phyloP scores from a whole-genome alignment of 192 early-diverging fungal genomes.

The Polychytrium aggregatum region DNA sequence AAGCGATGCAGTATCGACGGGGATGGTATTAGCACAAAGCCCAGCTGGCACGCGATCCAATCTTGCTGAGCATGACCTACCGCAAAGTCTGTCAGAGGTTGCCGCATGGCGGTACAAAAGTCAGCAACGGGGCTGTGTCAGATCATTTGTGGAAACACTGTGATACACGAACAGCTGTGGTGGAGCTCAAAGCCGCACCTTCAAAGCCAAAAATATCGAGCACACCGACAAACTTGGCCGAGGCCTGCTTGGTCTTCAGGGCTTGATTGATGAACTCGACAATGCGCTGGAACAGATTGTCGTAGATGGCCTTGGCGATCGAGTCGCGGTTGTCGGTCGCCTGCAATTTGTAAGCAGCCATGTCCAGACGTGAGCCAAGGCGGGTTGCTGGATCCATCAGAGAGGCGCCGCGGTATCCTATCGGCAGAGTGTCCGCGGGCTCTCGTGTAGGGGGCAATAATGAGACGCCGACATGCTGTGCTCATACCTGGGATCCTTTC shows the following conservation, averaged over 20 bases:
- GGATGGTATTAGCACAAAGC: constrained; percentile 39
- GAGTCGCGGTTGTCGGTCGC: constrained; percentile 44
- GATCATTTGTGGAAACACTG: no score
- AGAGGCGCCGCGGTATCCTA: background rate
- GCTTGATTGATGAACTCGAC: constrained; percentile 80
- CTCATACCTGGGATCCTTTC: constrained; percentile 57
- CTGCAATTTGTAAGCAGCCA: constrained; percentile 18
- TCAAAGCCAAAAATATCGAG: constrained; percentile 99
- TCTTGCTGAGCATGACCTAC: constrained; percentile 24
- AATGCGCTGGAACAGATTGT: constrained; percentile 95
- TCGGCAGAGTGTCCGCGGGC: background rate
- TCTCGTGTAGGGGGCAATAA: background rate
- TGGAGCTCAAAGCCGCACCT: constrained; percentile 20
- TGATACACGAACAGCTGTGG: background rate
- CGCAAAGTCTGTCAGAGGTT: constrained; percentile 8
- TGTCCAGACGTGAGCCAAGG: background rate
- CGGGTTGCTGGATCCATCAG: background rate
- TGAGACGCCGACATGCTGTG: background rate
- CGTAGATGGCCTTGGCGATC: constrained; percentile 60
- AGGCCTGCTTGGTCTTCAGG: constrained; percentile 50
- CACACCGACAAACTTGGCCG: constrained; percentile 63
- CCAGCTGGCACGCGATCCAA: constrained; percentile 35
- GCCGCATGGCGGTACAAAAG: background rate
- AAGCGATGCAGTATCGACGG: constrained; percentile 19
- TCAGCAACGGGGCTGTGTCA: constrained; percentile 1